Evolutionary conservation across 2,329 filamentous ascomycete species (phyloP).

Genomic region (Fusarium citri): DNA sequence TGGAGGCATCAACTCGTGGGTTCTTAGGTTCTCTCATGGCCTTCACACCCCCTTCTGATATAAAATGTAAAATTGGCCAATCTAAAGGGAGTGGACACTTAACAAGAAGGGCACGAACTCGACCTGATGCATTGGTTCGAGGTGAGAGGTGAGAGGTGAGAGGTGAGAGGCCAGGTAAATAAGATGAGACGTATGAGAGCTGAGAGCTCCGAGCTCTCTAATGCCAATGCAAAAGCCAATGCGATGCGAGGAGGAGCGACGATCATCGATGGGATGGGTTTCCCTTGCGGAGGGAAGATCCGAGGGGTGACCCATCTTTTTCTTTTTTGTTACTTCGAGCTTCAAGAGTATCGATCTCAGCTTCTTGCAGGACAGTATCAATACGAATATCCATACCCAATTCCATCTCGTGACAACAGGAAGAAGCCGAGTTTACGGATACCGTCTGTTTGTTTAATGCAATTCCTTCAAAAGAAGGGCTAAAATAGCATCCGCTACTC

Average conservation of each 20-base stretch:
- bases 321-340: background rate
- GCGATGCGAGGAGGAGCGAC: constrained; percentile 30
- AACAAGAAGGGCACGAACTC: constrained; percentile 32
- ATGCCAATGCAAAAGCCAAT: constrained; percentile 1
- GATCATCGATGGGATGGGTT: constrained; percentile 36
- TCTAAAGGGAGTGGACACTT: constrained; percentile 18
- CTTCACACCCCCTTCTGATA: constrained; percentile 23
- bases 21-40: constrained; percentile 8
- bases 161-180: constrained; percentile 7
- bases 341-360: background rate
- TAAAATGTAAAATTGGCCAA: constrained; percentile 29
- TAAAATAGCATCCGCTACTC: constrained; percentile 38
- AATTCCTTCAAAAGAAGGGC: constrained; percentile 5
- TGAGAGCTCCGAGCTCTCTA: constrained; percentile 14
- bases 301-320: constrained; percentile 13
- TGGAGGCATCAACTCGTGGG: constrained; percentile 40
- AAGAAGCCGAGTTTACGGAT: background rate
- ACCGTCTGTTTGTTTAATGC: constrained; percentile 27
- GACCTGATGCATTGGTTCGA: constrained; percentile 34
- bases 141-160: constrained; percentile 11
- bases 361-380: background rate
- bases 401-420: constrained; percentile 22
- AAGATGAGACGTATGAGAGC: constrained; percentile 23
- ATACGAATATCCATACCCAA: constrained; percentile 23
- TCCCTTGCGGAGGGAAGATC: constrained; percentile 41